These are phyloP conservation scores for Iris macrosiphon DNA, from an alignment of 106 monocot species.

Conservation along the genomic window DNA sequence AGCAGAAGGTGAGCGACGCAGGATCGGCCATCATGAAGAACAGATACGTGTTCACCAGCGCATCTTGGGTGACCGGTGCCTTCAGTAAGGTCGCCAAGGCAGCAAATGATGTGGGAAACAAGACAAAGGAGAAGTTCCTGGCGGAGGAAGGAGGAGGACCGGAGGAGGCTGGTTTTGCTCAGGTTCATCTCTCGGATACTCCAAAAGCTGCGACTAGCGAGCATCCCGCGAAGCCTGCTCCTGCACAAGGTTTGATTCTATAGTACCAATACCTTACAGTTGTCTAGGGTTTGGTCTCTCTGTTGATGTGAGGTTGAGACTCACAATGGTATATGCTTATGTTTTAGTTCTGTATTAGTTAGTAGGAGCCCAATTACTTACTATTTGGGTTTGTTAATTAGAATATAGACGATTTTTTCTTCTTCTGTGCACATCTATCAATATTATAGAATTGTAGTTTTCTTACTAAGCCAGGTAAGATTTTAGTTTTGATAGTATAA, in stretches of 20 bases:
- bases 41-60: constrained; percentile 56
- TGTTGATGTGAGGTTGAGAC: no score
- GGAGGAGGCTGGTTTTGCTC: constrained; percentile 18
- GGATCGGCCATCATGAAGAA: constrained; percentile 71
- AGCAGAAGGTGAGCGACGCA: constrained; percentile 65
- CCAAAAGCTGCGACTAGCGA: constrained; percentile 14
- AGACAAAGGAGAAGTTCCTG: constrained; percentile 44
- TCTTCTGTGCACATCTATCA: no score
- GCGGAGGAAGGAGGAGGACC: constrained; percentile 26
- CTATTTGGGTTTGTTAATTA: no score
- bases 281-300: no score
- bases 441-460: no score
- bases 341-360: no score
- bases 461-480: no score
- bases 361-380: no score
- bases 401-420: no score
- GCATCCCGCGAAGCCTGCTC: constrained; percentile 33
- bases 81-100: constrained; percentile 49
- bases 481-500: no score
- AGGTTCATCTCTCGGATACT: constrained; percentile 22
- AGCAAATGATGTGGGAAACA: constrained; percentile 46
- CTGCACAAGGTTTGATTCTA: constrained; percentile 43
- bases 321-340: no score
- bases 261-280: no score
- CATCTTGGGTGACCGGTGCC: constrained; percentile 63